These are phyloP conservation scores for Cinnamomum chago DNA, from an alignment of 164 flowering plant genomes.

Conservation along the genomic window DNA sequence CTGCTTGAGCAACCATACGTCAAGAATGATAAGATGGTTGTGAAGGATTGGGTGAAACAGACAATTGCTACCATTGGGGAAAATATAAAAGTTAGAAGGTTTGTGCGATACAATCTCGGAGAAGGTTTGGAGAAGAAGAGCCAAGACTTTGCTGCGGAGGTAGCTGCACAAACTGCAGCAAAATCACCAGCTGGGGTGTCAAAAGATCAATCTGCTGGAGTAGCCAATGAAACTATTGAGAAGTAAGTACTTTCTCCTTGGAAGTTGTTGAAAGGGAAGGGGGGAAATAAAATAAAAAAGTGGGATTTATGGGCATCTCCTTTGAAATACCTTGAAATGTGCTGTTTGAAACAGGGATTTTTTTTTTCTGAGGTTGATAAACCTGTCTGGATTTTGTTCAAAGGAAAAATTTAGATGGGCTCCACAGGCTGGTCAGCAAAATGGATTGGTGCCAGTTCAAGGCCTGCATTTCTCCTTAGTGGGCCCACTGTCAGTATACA, in stretches of 20 bases:
- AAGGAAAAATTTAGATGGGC: too few species aligned
- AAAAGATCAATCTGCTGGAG: constrained; percentile 46
- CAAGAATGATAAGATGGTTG: constrained; percentile 75
- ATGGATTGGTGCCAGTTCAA: too few species aligned
- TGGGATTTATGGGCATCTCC: too few species aligned
- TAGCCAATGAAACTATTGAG: constrained; percentile 49
- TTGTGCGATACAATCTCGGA: constrained; percentile 80
- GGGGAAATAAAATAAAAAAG: too few species aligned
- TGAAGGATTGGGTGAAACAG: constrained; percentile 89
- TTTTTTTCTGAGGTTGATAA: too few species aligned
- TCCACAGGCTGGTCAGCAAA: too few species aligned
- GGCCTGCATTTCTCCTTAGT: too few species aligned
- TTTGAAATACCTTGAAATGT: too few species aligned
- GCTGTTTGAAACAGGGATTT: too few species aligned
- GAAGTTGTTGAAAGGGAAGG: not conserved
- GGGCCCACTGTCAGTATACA: too few species aligned
- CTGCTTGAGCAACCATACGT: constrained; percentile 92
- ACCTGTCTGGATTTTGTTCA: too few species aligned
- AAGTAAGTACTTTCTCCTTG: constrained; percentile 46
- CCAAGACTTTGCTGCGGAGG: constrained; percentile 98
- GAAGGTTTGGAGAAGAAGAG: constrained; percentile 96
- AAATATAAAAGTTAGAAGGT: constrained; percentile 90
- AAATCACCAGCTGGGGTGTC: constrained; percentile 36
- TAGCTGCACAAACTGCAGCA: constrained; percentile 94
- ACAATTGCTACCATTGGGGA: constrained; percentile 96